Base-by-base conservation (phyloP, 352 stramenopile genomes). In the Phytophthora pinifolia region DNA sequence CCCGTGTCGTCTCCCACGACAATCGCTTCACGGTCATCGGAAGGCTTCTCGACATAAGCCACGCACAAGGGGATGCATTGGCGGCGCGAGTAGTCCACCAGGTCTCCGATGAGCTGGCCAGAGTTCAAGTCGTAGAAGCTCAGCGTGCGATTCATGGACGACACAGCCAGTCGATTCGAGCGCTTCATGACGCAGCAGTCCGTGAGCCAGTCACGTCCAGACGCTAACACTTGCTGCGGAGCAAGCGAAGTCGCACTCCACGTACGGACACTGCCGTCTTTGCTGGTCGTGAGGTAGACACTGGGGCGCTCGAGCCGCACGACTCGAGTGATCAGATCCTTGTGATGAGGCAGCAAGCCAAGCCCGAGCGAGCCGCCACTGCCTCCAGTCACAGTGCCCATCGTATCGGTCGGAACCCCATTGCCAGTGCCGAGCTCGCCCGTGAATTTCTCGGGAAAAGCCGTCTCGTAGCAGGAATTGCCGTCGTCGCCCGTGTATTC, bases 51-150 rank as follows among this genome's bases (percentile, higher is more conserved):
- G 30, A 90, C 74, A 54, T 94, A 94, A 37, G 83, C 84, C 7
- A 94, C 64, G 18, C 84, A 94, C 5, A 94, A 59, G 15, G 84
- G 84, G 18, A 90, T 91, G 47, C 72, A 81, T 54, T 94, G 79
- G n/a, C 79, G 77, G 22, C 78, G 67, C 5, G 79, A 90, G 53
- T 90, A 91, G 59, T 92, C 80, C 25, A 70, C 69, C 18, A 92
- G 78, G n/a, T 89, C 72, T 9, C 79, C 83, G 43, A 92, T 83
- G 22, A 86, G 51, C 43, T 88, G 73, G 14, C 75, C 74, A 1
- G 77, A 87, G 27, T 65, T 65, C 9, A 93, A 65, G 42, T 94
- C 85, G 62, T 90, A 91, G 46, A 94, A 85, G 20, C 70, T 72
- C 9, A 94, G 57, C 14, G 79, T 86, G 25, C 74, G 76, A 45